Conservation (phyloP, 2,329 filamentous ascomycete genomes). For the Orbilia quercus region DNA sequence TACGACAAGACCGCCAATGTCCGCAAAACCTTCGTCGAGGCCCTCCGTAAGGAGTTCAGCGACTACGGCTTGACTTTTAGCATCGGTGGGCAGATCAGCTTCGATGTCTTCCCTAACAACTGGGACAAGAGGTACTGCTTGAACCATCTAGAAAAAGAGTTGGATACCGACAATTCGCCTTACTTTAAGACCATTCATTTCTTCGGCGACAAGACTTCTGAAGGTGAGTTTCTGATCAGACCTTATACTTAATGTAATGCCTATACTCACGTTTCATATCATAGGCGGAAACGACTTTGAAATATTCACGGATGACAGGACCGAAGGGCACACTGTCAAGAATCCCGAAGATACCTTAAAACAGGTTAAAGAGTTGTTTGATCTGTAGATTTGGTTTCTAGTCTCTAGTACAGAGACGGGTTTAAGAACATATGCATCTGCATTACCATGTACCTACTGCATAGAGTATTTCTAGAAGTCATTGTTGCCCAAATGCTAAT, state of each 20-base stretch:
- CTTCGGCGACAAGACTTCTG: conserved; percentile 94
- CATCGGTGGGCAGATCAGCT: conserved; percentile 97
- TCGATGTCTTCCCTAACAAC: conserved; percentile 94
- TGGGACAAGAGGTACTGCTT: conserved; percentile 99
- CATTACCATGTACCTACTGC: too few species aligned
- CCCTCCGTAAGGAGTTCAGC: conserved; percentile 81
- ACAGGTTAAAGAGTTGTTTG: conserved; percentile 83
- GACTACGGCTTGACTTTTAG: conserved; percentile 90
- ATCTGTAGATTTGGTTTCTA: conserved; percentile 65
- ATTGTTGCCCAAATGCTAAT: too few species aligned
- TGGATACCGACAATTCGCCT: conserved; percentile 69
- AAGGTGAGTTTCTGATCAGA: conserved; percentile 66
- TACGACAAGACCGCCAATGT: conserved; percentile 84
- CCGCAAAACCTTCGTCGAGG: conserved; percentile 78
- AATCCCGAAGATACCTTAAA: conserved; percentile 83
- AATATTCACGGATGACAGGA: conserved; percentile 85
- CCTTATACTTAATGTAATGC: background rate
- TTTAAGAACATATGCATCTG: too few species aligned
- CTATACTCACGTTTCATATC: background rate
- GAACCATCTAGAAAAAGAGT: conserved; percentile 77
- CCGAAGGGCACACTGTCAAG: conserved; percentile 84
- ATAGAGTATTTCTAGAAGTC: too few species aligned
- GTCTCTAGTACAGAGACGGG: background rate
- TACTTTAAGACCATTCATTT: conserved; percentile 79
- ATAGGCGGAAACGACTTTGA: conserved; percentile 89